Base-by-base conservation (phyloP, 2,329 filamentous ascomycete genomes). In the Teratosphaeria epicoccoides region DNA sequence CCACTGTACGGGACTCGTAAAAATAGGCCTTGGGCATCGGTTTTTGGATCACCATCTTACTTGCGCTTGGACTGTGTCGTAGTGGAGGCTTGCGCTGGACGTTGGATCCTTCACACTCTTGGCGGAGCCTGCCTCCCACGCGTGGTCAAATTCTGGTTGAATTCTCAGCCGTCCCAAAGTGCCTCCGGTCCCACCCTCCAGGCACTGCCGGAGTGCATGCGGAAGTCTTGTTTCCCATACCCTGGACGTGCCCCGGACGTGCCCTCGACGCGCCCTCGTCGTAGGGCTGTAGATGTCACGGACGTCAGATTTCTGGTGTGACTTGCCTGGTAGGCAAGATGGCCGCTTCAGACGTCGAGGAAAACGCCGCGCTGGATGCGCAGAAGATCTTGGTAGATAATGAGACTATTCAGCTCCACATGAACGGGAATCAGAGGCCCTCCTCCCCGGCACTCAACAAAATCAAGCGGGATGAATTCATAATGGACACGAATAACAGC, bases 401-500 rank as follows among this genome's bases (percentile, higher is more conserved):
- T n/a, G n/a, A 6, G 33, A n/a, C 33, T n/a, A 12, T n/a, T n/a
- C 33, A 12, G 17, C 6, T n/a, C 33, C 33, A 40, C 6, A 14
- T 29, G 28, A 29, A 40, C n/a, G n/a, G 33, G 4, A 40, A 40
- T n/a, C 3, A 40, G 33, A 40, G 33, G 14, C 14, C 33, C 6
- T n/a, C 33, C 6, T 40, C 33, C 5, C 37, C 53, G 44, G 59
- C 62, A 37, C 56, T 57, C n/a, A 53, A 51, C 28, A 63, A 61
- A 46, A 53, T 56, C 44, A 59, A 61, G 24, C 59, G 61, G 43
- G 67, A 70, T 54, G 66, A 65, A 43, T 61, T 64, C 45, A 65
- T 70, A 54, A 69, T 69, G 67, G 64, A 66, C 52, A 96, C 89
- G 52, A 95, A 95, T 67, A 90, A 83, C 66, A 91, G 87, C 69